Evolutionary conservation across 139 green algal species (phyloP).

Genomic region (Chlamydomonas urium): DNA sequence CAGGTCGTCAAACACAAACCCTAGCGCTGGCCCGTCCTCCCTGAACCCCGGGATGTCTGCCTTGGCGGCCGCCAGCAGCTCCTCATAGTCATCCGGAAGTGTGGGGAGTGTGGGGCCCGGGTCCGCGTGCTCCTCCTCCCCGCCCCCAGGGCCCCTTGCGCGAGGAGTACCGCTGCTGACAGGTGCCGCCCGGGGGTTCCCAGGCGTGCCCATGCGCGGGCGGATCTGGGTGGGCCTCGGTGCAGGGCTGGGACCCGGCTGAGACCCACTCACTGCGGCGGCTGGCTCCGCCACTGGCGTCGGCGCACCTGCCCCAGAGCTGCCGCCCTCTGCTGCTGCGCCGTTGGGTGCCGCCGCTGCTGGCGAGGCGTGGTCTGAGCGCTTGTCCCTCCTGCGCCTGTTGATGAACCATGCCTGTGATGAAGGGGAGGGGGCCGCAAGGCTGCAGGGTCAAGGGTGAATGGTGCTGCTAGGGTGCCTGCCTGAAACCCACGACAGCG

Average conservation of each 20-base stretch:
- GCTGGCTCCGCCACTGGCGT: background rate
- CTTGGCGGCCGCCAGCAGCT: constrained; percentile 53
- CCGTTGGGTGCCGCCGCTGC: background rate
- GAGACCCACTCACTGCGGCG: background rate
- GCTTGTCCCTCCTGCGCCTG: constrained; percentile 52
- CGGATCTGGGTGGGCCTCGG: background rate
- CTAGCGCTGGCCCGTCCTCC: constrained; percentile 67
- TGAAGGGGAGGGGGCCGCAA: background rate
- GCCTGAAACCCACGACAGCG: too few species aligned
- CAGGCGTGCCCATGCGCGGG: background rate
- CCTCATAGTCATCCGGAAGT: constrained; percentile 7
- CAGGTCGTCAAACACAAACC: constrained; percentile 52
- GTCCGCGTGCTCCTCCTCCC: background rate
- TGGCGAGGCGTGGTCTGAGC: constrained; percentile 16
- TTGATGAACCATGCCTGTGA: constrained; percentile 67
- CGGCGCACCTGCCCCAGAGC: background rate
- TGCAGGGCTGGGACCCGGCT: background rate
- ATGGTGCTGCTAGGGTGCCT: too few species aligned
- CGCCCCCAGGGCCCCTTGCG: background rate
- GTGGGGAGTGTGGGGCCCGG: background rate
- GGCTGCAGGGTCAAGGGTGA: background rate
- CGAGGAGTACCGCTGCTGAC: background rate
- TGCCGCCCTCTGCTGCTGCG: constrained; percentile 4
- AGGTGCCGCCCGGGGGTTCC: too few species aligned
- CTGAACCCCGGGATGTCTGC: constrained; percentile 36